Conservation (phyloP, 2,329 filamentous ascomycete genomes). For the Tolypocladium album region DNA sequence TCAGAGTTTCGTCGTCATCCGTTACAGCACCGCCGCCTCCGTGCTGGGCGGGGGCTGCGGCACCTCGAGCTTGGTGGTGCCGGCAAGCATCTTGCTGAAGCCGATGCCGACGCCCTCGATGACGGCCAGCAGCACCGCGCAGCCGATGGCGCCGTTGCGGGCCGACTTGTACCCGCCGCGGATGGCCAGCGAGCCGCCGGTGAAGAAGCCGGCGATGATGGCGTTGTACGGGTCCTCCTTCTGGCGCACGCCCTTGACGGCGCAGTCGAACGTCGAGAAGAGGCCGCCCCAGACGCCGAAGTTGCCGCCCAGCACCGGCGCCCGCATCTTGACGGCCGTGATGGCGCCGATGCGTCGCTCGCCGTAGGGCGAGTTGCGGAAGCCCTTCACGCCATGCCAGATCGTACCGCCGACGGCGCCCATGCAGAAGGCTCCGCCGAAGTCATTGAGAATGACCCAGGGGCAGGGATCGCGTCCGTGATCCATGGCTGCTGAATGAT, state of each 20-base stretch:
- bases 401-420: constrained; percentile 80
- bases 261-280: constrained; percentile 93
- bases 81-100: constrained; percentile 88
- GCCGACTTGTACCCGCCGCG: constrained; percentile 87
- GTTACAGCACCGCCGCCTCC: constrained; percentile 16
- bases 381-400: constrained; percentile 96
- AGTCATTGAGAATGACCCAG: constrained; percentile 93
- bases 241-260: constrained; percentile 84
- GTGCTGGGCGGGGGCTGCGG: constrained; percentile 20
- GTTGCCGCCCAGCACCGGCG: constrained; percentile 92
- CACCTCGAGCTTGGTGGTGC: constrained; percentile 72
- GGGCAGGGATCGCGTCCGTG: constrained; percentile 95
- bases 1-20: background rate
- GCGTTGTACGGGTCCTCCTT: constrained; percentile 99
- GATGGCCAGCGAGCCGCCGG: constrained; percentile 82
- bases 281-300: constrained; percentile 97
- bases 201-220: constrained; percentile 96
- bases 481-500: constrained; percentile 53
- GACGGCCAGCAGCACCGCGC: constrained; percentile 84
- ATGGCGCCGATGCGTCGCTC: constrained; percentile 92
- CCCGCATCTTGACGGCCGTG: constrained; percentile 94
- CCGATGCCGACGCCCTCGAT: constrained; percentile 97
- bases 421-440: constrained; percentile 95
- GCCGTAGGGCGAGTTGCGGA: constrained; percentile 80
- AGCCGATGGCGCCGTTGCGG: constrained; percentile 91